Evolutionary conservation across 208 protist species (phyloP).

Genomic region (Naegleria fowleri): DNA sequence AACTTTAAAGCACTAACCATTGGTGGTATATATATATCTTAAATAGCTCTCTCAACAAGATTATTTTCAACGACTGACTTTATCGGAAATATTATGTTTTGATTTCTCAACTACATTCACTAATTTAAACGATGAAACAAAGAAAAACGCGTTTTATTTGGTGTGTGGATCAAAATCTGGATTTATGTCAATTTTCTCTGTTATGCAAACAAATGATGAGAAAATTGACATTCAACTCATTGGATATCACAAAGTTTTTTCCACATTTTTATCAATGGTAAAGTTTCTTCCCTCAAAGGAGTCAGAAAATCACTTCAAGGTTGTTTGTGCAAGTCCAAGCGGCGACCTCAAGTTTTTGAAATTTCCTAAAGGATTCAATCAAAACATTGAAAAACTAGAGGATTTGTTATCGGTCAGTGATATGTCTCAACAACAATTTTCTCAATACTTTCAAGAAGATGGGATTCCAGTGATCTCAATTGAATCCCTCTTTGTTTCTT

Average conservation of each 20-base stretch:
- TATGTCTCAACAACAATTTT: neutral
- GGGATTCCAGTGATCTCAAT: neutral
- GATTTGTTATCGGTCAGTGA: neutral
- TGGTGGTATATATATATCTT: too few species aligned
- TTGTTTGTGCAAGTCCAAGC: neutral
- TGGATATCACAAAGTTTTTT: neutral
- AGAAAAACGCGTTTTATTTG: neutral
- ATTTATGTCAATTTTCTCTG: neutral
- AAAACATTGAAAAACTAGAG: neutral
- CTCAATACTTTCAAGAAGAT: neutral
- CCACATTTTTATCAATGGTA: neutral
- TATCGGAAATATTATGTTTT: neutral
- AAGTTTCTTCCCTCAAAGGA: neutral
- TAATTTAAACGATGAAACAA: neutral
- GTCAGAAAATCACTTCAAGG: neutral
- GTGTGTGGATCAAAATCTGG: neutral
- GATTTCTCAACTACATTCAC: neutral
- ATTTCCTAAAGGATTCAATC: neutral
- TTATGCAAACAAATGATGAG: neutral
- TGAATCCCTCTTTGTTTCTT: neutral
- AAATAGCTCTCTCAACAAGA: neutral
- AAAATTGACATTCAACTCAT: neutral
- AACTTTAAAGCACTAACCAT: too few species aligned
- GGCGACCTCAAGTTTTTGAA: neutral
- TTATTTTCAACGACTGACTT: neutral